phyloP scores from a whole-genome alignment of 495 filamentous ascomycete species.

The Chaetomium cochliodes region DNA sequence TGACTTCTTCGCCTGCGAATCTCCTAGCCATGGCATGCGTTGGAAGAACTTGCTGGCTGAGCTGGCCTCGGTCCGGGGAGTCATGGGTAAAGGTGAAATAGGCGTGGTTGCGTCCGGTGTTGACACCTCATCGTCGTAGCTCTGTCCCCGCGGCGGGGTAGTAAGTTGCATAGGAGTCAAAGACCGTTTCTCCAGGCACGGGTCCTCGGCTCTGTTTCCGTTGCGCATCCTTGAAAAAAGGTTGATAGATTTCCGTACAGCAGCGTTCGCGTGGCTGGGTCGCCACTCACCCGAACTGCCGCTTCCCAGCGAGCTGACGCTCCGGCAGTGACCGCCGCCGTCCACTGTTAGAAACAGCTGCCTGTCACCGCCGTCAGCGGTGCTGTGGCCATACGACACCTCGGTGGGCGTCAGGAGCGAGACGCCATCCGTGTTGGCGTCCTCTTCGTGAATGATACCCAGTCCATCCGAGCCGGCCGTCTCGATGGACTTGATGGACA shows the following conservation, averaged over 20 bases:
- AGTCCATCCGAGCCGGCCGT: conserved; percentile 18
- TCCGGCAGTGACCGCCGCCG: not conserved
- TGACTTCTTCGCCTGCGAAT: conserved; percentile 11
- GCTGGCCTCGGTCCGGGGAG: not conserved
- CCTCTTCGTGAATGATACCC: conserved; percentile 24
- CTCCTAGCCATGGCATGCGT: conserved; percentile 22
- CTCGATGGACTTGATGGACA: conserved; percentile 10
- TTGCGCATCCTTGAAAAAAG: conserved; percentile 26
- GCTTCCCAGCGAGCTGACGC: conserved; percentile 23
- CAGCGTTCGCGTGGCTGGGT: conserved; percentile 1
- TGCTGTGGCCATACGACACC: conserved; percentile 9
- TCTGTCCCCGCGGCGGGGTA: not conserved
- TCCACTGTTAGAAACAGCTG: not conserved
- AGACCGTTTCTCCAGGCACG: conserved; percentile 26
- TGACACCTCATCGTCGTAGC: conserved; percentile 1
- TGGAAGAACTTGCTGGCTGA: conserved; percentile 15
- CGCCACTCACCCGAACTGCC: conserved; percentile 24
- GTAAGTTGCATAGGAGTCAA: conserved; percentile 26
- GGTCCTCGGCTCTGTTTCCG: conserved; percentile 14
- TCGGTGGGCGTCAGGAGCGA: conserved; percentile 22
- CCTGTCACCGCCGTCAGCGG: not conserved
- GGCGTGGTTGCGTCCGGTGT: not conserved
- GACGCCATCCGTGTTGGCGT: conserved; percentile 20
- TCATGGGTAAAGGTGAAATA: not conserved
- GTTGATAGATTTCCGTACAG: conserved; percentile 8